A percentile compares a stretch with the other conserved stretches of the same genome.
phyloP scores from a whole-genome alignment of 2,329 filamentous ascomycete species.

The Ascocoryne sarcoides region DNA sequence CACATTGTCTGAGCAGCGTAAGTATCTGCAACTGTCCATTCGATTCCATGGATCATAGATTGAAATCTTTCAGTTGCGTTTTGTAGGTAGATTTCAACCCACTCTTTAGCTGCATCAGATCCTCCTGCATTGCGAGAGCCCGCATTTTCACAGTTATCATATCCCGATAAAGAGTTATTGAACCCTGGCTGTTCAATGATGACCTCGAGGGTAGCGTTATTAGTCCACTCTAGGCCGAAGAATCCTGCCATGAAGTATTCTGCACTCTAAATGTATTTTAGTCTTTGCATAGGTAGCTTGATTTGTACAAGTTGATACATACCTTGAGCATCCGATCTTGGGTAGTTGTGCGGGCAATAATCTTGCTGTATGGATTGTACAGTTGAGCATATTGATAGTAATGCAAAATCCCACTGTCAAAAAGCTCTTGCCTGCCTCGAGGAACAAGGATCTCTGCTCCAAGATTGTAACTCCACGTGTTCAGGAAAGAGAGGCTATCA shows the following conservation, averaged over 20 bases:
- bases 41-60: conserved; percentile 43
- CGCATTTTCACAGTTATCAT: conserved; percentile 56
- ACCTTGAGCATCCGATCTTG: conserved; percentile 67
- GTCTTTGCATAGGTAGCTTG: not conserved
- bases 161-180: conserved; percentile 65
- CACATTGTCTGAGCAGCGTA: conserved; percentile 65
- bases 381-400: conserved; percentile 49
- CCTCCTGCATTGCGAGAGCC: conserved; percentile 40
- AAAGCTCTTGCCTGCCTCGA: conserved; percentile 63
- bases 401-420: conserved; percentile 60
- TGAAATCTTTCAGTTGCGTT: conserved; percentile 54
- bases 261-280: conserved; percentile 33
- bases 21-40: conserved; percentile 55
- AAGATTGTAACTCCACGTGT: conserved; percentile 59
- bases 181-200: conserved; percentile 55
- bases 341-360: conserved; percentile 65
- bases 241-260: conserved; percentile 75
- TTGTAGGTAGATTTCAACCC: conserved; percentile 55
- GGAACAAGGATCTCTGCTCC: conserved; percentile 65
- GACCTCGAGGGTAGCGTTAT: conserved; percentile 63
- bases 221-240: conserved; percentile 66
- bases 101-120: conserved; percentile 45
- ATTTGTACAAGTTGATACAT: conserved; percentile 28
- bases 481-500: conserved; percentile 56
- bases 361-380: conserved; percentile 64